Evolutionary conservation across 495 filamentous ascomycete genomes (phyloP), one percentile per base, ranked within the genome.

Genomic region (Aspergillus nidulans): DNA sequence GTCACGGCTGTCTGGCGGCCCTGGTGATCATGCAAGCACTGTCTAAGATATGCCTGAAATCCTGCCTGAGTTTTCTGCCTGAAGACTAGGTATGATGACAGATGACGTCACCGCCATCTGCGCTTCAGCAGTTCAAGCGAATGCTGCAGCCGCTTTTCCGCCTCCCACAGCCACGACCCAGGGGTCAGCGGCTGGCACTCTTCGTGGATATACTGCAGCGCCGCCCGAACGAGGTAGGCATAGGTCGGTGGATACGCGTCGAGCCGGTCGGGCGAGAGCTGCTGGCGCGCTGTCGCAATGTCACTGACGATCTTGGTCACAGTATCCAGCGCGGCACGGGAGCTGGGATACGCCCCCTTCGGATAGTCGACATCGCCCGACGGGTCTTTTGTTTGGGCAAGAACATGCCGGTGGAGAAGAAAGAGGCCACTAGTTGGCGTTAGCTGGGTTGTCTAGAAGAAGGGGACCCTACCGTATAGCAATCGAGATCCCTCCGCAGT

Each of bases 401-500:
- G 38, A 20, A 43, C 13, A 15, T 28, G 38, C 2, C n/a, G 7
- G 34, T 52, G 50, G 6, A 52, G 50, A 9, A 52, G 50, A 21
- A 52, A 52, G 10, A 52, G 15, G 23, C 39, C 8, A 20, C 42
- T 20, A 5, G 2, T 20, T 15, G 20, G 0, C 12, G 49, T 52
- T 26, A 51, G 32, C 15, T 4, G 12, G 3, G 6, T 28, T n/a
- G 39, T 32, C 48, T 32, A 25, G 63, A 55, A 34, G 61, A 24
- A 47, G 41, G 24, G 45, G 30, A 53, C 58, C 63, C 19, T 30
- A 72, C 68, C 63, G 61, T 18, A 71, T 65, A 1, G 60, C 32
- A 3, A 70, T 50, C 12, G 63, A 59, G 6, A 62, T 68, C 8
- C 69, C 59, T 4, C 47, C 60, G 49, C 70, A 71, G 32, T 63